Evolutionary conservation across 1,284 basidiomycete genomes (phyloP).

Genomic region (Phellinidium pouzarii): DNA sequence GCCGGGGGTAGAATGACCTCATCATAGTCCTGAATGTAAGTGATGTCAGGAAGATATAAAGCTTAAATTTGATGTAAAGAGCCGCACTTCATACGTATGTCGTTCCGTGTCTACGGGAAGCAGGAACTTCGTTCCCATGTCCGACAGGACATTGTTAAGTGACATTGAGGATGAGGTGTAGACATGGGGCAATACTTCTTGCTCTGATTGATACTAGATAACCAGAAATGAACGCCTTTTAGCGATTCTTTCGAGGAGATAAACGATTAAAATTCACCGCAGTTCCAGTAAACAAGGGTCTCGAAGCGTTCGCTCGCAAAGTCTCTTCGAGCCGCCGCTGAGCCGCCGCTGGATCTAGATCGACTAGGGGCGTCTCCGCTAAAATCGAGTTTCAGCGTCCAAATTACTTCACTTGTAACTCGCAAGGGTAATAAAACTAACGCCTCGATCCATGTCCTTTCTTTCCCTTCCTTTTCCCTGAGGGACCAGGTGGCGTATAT

Average conservation of each 20-base stretch:
- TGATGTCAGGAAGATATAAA: not conserved
- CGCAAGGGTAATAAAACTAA: conserved; percentile 21
- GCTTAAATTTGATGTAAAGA: not conserved
- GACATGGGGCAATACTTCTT: conserved; percentile 81
- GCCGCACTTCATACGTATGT: conserved; percentile 51
- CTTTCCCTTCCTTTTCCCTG: conserved; percentile 22
- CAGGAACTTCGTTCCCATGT: conserved; percentile 70
- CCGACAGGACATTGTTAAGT: conserved; percentile 66
- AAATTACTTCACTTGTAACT: not conserved
- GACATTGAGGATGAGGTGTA: conserved; percentile 66
- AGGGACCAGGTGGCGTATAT: conserved; percentile 11
- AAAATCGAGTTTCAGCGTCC: not conserved
- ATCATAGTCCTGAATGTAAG: conserved; percentile 48
- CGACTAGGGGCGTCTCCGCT: conserved; percentile 21
- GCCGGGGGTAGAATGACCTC: conserved; percentile 91
- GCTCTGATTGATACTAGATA: conserved; percentile 40
- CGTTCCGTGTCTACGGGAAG: conserved; percentile 81
- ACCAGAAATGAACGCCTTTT: conserved; percentile 9
- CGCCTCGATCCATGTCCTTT: conserved; percentile 25
- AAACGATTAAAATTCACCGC: conserved; percentile 38
- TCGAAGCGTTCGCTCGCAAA: conserved; percentile 57
- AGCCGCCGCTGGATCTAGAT: conserved; percentile 49
- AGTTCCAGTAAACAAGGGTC: conserved; percentile 59
- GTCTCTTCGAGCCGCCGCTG: conserved; percentile 60
- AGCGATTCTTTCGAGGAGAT: conserved; percentile 15